These are phyloP conservation scores for Geotrichum aggregatum DNA, from an alignment of 1,139 yeast species.

Conservation along the genomic window DNA sequence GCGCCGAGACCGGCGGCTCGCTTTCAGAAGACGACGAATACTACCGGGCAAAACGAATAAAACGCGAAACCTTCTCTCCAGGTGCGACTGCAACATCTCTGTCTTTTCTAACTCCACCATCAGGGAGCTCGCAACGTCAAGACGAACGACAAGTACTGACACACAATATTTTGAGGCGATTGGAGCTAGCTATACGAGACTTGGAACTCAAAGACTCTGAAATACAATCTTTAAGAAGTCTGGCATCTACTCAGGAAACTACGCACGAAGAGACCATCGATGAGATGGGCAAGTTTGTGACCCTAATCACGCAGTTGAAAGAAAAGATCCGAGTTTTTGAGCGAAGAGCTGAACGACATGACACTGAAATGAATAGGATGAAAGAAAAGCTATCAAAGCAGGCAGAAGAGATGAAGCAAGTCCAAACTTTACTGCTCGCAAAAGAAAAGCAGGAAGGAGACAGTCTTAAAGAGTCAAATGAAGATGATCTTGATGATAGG, in stretches of 20 bases:
- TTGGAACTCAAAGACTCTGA: conserved; percentile 31
- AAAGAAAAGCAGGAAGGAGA: conserved; percentile 13
- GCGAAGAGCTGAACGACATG: conserved; percentile 30
- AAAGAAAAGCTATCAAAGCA: conserved; percentile 14
- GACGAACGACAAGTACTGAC: conserved; percentile 53
- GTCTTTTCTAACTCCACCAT: conserved; percentile 16
- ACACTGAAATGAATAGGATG: conserved; percentile 21
- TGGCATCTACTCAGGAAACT: conserved; percentile 33
- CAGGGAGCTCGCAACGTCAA: conserved; percentile 50
- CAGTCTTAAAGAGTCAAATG: conserved; percentile 3
- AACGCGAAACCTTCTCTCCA: conserved; percentile 46
- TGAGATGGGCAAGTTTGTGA: conserved; percentile 40
- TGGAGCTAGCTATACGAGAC: conserved; percentile 29
- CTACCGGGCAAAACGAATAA: conserved; percentile 62
- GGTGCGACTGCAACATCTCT: conserved; percentile 18
- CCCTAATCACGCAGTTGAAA: conserved; percentile 29
- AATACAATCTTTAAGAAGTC: conserved; percentile 36
- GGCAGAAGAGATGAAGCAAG: conserved; percentile 18
- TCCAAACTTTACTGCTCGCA: conserved; percentile 5
- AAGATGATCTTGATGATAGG: conserved; percentile 25
- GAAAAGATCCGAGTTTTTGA: conserved; percentile 29
- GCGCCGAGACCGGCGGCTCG: conserved; percentile 8
- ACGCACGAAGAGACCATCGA: conserved; percentile 44
- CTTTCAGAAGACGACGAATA: conserved; percentile 33
- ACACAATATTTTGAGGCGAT: conserved; percentile 46